Evolutionary conservation across 2,329 filamentous ascomycete genomes (phyloP).

Genomic region (Aureobasidium namibiae): DNA sequence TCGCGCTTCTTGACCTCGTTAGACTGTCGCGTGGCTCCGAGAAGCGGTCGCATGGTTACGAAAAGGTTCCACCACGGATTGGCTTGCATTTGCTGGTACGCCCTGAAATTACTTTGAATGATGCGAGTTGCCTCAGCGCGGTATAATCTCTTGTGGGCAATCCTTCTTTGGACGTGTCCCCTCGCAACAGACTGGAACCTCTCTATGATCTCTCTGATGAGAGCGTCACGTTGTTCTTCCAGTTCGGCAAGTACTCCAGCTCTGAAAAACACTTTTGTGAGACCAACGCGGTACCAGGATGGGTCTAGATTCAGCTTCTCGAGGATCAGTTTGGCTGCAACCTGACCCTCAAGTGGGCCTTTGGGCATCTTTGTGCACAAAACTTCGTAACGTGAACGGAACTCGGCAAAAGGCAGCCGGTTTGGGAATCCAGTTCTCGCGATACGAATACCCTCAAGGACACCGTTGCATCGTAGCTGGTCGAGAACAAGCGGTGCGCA

Average conservation of each 20-base stretch:
- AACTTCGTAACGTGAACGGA: conserved; percentile 91
- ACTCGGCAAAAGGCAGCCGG: conserved; percentile 82
- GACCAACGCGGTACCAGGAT: conserved; percentile 80
- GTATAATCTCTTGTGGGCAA: conserved; percentile 88
- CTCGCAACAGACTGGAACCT: conserved; percentile 87
- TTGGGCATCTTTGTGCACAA: conserved; percentile 82
- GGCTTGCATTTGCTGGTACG: conserved; percentile 80
- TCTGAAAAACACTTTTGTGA: conserved; percentile 97
- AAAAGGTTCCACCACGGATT: conserved; percentile 98
- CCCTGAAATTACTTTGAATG: conserved; percentile 87
- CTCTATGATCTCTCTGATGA: conserved; percentile 90
- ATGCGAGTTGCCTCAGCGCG: conserved; percentile 90
- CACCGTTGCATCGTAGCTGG: conserved; percentile 96
- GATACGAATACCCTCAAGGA: conserved; percentile 96
- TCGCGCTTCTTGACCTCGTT: conserved; percentile 93
- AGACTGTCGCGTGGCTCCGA: conserved; percentile 85
- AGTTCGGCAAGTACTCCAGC: conserved; percentile 92
- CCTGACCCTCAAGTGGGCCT: conserved; percentile 84
- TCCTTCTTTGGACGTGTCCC: conserved; percentile 79
- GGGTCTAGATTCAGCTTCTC: conserved; percentile 80
- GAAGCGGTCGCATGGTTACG: conserved; percentile 85
- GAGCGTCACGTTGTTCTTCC: conserved; percentile 85
- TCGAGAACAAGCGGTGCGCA: conserved; percentile 88
- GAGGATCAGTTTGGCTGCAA: conserved; percentile 75
- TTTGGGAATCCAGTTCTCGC: conserved; percentile 96